These are phyloP conservation scores for Stagonosporopsis vannaccii DNA, from an alignment of 2,329 filamentous ascomycete species.

Conservation along the genomic window DNA sequence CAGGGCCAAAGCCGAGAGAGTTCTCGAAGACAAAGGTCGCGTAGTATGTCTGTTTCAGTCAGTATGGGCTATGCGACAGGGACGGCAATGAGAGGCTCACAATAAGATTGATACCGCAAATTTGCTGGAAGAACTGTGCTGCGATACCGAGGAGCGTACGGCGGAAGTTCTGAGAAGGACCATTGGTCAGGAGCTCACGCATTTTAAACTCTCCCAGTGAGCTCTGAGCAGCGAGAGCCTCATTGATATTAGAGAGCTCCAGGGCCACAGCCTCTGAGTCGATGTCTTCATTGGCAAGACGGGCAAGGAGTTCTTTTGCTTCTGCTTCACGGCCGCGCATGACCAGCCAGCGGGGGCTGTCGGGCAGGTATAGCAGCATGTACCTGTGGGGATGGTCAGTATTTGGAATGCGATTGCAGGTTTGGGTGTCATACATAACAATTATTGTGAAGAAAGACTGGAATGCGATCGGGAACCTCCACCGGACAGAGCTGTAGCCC, in stretches of 20 bases:
- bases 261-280: slow-evolving; percentile 46
- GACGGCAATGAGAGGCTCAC: background rate
- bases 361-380: slow-evolving; percentile 52
- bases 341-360: slow-evolving; percentile 59
- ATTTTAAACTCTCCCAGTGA: slow-evolving; percentile 63
- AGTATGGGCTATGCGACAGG: background rate
- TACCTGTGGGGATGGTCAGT: slow-evolving; percentile 32
- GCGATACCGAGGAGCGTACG: slow-evolving; percentile 52
- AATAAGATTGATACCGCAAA: slow-evolving; percentile 48
- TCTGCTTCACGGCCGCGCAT: slow-evolving; percentile 60
- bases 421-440: background rate
- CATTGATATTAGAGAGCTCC: slow-evolving; percentile 46
- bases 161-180: slow-evolving; percentile 54
- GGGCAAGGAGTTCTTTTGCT: slow-evolving; percentile 42
- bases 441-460: slow-evolving; percentile 50
- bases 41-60: slow-evolving; percentile 46
- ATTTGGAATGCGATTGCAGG: too few species aligned
- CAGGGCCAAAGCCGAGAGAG: slow-evolving; percentile 47
- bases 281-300: slow-evolving; percentile 47
- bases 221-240: slow-evolving; percentile 45
- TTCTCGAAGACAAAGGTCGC: slow-evolving; percentile 52
- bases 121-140: slow-evolving; percentile 56
- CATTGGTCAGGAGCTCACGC: slow-evolving; percentile 28
- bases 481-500: slow-evolving; percentile 38
- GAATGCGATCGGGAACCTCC: slow-evolving; percentile 61